A percentile compares a stretch with the other conserved stretches of the same genome.
phyloP scores from a whole-genome alignment of 345 rosid genomes.

The Firmiana major region DNA sequence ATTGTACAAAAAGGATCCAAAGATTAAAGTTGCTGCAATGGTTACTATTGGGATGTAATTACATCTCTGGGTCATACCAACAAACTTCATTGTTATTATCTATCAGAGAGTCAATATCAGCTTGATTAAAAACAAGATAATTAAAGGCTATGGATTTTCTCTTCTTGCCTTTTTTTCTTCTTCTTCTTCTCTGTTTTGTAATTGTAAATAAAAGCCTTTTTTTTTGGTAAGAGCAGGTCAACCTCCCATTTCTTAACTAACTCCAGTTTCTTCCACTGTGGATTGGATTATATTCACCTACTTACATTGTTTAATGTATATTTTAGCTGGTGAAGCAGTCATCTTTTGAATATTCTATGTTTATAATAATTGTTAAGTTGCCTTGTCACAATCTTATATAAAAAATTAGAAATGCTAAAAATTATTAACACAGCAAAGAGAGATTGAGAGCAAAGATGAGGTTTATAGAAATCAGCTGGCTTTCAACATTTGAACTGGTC shows the following conservation, averaged over 20 bases:
- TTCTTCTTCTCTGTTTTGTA: neutral
- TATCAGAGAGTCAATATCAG: neutral
- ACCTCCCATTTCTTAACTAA: neutral
- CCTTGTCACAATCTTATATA: neutral
- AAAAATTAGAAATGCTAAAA: too few relatives aligned
- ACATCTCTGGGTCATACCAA: conserved; percentile 15
- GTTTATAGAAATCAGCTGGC: neutral
- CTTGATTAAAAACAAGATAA: neutral
- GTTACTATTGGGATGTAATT: conserved; percentile 32
- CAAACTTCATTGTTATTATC: neutral
- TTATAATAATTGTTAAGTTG: neutral
- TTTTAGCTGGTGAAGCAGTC: neutral
- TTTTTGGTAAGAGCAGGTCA: neutral
- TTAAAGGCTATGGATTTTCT: neutral
- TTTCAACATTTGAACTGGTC: neutral
- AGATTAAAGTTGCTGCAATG: conserved; percentile 35
- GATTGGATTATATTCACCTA: neutral
- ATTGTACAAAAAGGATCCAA: conserved; percentile 45
- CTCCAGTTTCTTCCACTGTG: neutral
- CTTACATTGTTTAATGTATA: neutral
- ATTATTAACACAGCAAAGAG: too few relatives aligned
- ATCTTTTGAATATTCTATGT: neutral
- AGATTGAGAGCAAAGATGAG: too few relatives aligned
- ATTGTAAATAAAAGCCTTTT: neutral
- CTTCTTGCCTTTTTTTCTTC: neutral